Evolutionary conservation across 306 rosid genomes (phyloP).

Genomic region (Castanea mollissima): DNA sequence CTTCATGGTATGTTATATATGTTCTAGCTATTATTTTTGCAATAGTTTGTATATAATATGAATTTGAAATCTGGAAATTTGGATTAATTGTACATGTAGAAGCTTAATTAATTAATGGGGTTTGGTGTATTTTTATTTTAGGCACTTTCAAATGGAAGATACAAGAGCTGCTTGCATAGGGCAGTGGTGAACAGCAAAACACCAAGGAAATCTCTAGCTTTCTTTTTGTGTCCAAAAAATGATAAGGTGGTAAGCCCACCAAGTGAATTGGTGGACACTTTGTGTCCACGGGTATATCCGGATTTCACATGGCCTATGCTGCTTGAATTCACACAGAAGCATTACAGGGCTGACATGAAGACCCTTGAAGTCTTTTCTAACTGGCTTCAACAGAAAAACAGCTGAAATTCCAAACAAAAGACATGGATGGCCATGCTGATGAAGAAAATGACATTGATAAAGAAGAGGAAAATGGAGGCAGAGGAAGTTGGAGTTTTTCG

Average conservation of each 20-base stretch:
- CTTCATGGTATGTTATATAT: conserved; percentile 61
- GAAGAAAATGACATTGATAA: conserved; percentile 25
- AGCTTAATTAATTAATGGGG: background rate
- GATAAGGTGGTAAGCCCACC: conserved; percentile 89
- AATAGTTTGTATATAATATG: background rate
- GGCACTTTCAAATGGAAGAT: conserved; percentile 95
- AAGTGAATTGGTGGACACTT: conserved; percentile 53
- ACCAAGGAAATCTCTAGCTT: conserved; percentile 87
- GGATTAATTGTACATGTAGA: background rate
- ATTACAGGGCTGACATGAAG: conserved; percentile 87
- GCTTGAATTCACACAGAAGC: conserved; percentile 78
- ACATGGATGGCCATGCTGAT: conserved; percentile 16
- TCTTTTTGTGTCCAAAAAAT: conserved; percentile 80
- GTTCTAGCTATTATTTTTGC: background rate
- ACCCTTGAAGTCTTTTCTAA: conserved; percentile 75
- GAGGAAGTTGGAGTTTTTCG: conserved; percentile 14
- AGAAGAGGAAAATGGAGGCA: conserved; percentile 6
- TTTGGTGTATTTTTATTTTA: background rate
- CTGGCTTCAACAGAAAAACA: conserved; percentile 55
- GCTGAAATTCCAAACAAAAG: conserved; percentile 22
- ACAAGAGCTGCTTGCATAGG: conserved; percentile 91
- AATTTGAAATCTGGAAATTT: background rate
- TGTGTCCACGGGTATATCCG: conserved; percentile 66
- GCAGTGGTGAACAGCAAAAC: conserved; percentile 87
- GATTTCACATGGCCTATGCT: conserved; percentile 96